Evolutionary conservation across 805 yeast genomes (phyloP), one percentile per base, ranked within the genome.

Genomic region (Candida ficus): DNA sequence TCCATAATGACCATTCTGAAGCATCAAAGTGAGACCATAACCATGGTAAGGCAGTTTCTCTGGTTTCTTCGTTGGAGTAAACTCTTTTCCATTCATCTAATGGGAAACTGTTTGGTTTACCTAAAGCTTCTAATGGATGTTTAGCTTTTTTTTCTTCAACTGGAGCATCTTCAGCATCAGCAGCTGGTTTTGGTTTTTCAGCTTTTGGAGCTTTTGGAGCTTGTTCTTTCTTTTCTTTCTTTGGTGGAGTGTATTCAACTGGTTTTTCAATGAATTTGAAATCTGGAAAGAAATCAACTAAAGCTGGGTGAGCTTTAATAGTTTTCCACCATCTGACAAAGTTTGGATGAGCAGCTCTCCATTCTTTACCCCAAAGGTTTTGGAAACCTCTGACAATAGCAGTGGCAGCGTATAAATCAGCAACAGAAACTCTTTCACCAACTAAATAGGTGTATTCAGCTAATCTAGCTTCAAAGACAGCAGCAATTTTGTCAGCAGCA

Each of bases 31-130:
- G 81, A 66, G 83, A 84, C 96, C 96, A 93, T 90, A 91, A 93
- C 90, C 91, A 93, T 65, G 98, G 98, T 56, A 91, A 75, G 53
- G 97, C 95, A 53, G 69, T 80, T 64, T 79, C 82, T 72, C 97
- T 86, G 64, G 98, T 91, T 60, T 93, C 98, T 72, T 88, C 91
- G 78, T 91, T 93, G 50, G 97, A 89, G 83, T 93, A 91, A 53
- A 71, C 70, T 74, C 96, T 84, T 80, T 93, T 93, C 95, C 96
- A 90, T 68, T 87, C 93, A 63, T 91, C 97, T 49, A 91, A 58
- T 47, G 78, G 68, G 56, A 80, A 70, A 54, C 73, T 70, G 47
- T 82, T 58, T 46, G 87, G 64, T 63, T 77, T 83, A 57, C 93
- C 95, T 50, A 91, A 78, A 45, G 73, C 70, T 65, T 79, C 95